Evolutionary conservation across 805 yeast species (phyloP), one percentile per base, ranked within the genome.

Genomic region (Deakozyma indianensis): DNA sequence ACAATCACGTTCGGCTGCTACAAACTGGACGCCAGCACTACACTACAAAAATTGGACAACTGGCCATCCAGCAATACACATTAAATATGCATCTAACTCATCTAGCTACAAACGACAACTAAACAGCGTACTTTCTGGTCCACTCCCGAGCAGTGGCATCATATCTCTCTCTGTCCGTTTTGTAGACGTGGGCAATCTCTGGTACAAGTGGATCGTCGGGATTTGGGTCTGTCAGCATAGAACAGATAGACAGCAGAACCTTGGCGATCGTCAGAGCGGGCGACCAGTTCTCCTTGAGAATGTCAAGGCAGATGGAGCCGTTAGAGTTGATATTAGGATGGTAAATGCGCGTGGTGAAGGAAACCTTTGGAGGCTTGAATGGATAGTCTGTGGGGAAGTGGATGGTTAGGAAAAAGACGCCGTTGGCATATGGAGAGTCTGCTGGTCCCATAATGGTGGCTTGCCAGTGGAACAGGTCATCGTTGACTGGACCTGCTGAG

Each of bases 371-470:
- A 47, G 98, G 96, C 70, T 92, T 92, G 74, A 90, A 92, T 47
- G 98, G 98, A 66, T 92, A 92, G 67, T 92, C 97, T 48, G 97
- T 88, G 63, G 98, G 98, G 83, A 92, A 92, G 65, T 87, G 95
- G 64, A 92, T 87, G 45, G 94, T 80, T 51, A 92, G 75, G 74
- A 92, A 92, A 67, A 92, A 92, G 41, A 90, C 96, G 59, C 97
- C 98, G 53, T 90, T 90, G 32, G 82, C 74, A 57, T 77, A 78
- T 50, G 84, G 73, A 42, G 96, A 84, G 68, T 92, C 97, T 55
- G 95, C 77, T 44, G 98, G 98, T 43, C 98, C 98, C 94, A 92
- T 86, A 64, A 92, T 92, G 41, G 97, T 88, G 38, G 97, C 98
- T 70, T 92, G 97, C 98, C 98, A 92, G 72, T 90, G 97, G 70